Evolutionary conservation across 768 basidiomycete genomes (phyloP), one percentile per base, ranked within the genome.

Genomic region (Crassisporium funariophilum): DNA sequence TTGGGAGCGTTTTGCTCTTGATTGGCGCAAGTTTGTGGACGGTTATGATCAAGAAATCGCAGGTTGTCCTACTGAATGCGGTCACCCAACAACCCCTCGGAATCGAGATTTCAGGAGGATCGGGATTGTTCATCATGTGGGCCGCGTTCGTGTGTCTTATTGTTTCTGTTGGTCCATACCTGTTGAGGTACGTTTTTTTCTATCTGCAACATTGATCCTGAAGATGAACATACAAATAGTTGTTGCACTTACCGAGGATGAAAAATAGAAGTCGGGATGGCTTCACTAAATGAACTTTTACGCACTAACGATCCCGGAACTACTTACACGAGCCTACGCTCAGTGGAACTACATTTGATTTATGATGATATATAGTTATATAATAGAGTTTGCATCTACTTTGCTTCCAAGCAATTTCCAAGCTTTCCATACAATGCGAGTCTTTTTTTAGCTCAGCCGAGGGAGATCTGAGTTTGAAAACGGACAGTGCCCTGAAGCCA

Each of bases 201-300:
- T 41, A 19, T 42, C 6, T 34, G 4, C 13, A 20, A 19, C 35
- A 17, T 41, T 31, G 15, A 34, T 17, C 15, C 15, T 31, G 13
- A 4, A 27, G 16, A 22, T 29, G 48, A 34, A 44, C 47, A 39
- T 39, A 40, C 40, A 12, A 1, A 16, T 41, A 29, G 88, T 55
- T 91, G 87, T 58, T 90, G 86, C 68, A 91, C 89, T 44, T 91
- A 75, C 69, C 82, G 87, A 53, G 84, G 87, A 68, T 87, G 59
- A 71, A 46, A 12, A 19, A 23, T 20, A 11, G 13, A 12, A 20
- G 16, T 4, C 35, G 35, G 10, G 22, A 31, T n/a, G 33, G 39
- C 43, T 47, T 23, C 21, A 22, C 16, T 35, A 21, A 41, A 34
- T 29, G 35, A 34, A 34, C 37, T 49, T 27, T 41, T 45, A 52